Evolutionary conservation across 1,284 basidiomycete species (phyloP), one percentile per base, ranked within the genome.

Genomic region (Sanghuangporus sanghuang): DNA sequence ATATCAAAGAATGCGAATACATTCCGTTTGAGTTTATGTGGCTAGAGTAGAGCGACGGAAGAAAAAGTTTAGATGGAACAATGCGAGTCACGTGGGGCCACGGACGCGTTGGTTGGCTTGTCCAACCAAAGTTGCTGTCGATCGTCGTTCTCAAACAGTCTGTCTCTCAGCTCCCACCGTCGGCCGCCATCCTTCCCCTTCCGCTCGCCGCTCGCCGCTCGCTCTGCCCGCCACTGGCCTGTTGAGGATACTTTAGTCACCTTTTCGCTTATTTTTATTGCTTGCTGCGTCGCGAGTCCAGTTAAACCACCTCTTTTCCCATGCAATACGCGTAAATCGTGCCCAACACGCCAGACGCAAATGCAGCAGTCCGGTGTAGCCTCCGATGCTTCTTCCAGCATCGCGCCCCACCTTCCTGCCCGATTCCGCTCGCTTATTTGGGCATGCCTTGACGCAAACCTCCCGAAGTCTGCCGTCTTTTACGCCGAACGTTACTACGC

Each of bases 401-500:
- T 81, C 66, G 78, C 75, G 36, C 80, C 77, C 59, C 77, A 83
- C 68, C 81, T 90, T 69, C 78, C 80, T 64, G 84, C 84, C 74
- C 87, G 86, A 67, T 88, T 90, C 71, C 81, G 82, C 68, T 75
- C 80, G 63, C 78, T 92, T 66, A 79, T 92, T 68, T 91, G 88
- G 87, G 82, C 84, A 69, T 90, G 85, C 75, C 85, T 93, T 64
- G 91, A 93, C 76, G 81, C 85, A 62, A 87, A 88, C 71, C 83
- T 93, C 52, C 78, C 83, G 69, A 85, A 83, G 73, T 86, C 90
- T 52, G 90, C 91, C 50, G 81, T 89, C 48, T 93, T 93, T 77
- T 91, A 91, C 75, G 90, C 90, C 48, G 90, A 93, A 75, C 78
- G 90, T 68, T 91, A 90, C 74, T 90, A 81, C 72, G 82, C 84